Percentiles rank a stretch among this genome's conserved stretches.
phyloP scores from a whole-genome alignment of 2,329 filamentous ascomycete species.

The Ilyonectria destructans region DNA sequence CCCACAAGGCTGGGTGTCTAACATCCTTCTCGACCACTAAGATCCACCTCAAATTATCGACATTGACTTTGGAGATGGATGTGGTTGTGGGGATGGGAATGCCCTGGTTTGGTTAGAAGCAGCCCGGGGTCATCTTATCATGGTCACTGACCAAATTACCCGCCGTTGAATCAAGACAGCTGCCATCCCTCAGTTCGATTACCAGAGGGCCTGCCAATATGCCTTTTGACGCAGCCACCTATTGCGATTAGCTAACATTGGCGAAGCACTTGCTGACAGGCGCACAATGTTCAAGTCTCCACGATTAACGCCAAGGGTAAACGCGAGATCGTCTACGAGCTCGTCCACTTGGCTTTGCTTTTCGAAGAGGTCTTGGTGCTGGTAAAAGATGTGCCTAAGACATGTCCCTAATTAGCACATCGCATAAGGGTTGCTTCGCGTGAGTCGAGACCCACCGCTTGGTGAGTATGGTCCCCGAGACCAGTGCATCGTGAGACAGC shows the following conservation, averaged over 20 bases:
- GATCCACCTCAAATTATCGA: slow-evolving; percentile 73
- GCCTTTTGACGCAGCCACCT: slow-evolving; percentile 84
- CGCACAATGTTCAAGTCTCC: slow-evolving; percentile 80
- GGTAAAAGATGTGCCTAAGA: slow-evolving; percentile 84
- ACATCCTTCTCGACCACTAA: slow-evolving; percentile 87
- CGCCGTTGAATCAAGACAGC: slow-evolving; percentile 52
- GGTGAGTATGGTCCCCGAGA: slow-evolving; percentile 69
- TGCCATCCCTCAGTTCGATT: slow-evolving; percentile 64
- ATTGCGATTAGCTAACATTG: slow-evolving; percentile 31
- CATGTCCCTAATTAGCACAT: neutral
- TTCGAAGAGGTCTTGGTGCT: slow-evolving; percentile 80
- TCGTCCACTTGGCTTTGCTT: slow-evolving; percentile 79
- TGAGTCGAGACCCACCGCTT: slow-evolving; percentile 66
- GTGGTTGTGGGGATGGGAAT: slow-evolving; percentile 71
- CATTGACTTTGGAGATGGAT: slow-evolving; percentile 65
- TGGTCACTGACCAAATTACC: slow-evolving; percentile 49
- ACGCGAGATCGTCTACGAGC: slow-evolving; percentile 82
- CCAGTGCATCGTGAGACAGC: slow-evolving; percentile 72
- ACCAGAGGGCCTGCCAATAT: slow-evolving; percentile 74
- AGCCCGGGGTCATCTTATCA: neutral
- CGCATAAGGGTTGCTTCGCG: slow-evolving; percentile 6
- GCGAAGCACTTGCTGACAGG: neutral
- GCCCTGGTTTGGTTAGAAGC: slow-evolving; percentile 62
- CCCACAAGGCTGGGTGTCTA: slow-evolving; percentile 19
- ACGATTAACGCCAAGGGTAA: slow-evolving; percentile 76